Evolutionary conservation across 78 protist species (phyloP), one percentile per base, ranked within the genome.

Genomic region (Pelomyxa schiedti): DNA sequence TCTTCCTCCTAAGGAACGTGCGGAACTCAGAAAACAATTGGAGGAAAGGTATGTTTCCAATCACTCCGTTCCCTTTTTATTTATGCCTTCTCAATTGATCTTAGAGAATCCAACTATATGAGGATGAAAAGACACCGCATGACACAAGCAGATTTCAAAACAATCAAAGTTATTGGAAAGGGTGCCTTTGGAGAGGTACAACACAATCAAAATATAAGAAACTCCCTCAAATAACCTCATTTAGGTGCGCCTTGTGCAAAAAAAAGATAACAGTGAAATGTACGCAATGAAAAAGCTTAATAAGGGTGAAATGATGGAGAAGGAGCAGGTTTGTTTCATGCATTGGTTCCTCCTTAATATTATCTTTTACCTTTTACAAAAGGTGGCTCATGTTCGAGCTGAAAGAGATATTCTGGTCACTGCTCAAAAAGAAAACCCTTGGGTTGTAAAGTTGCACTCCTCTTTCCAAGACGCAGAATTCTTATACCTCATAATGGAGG

Each of bases 331-430:
- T 66, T 42, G 63, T 66, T 36, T 52, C n/a, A n/a, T n/a, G n/a
- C n/a, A 26, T 0, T 32, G 24, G 2, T 6, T 72, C 36, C n/a
- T n/a, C n/a, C n/a, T n/a, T n/a, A n/a, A n/a, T n/a, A 72, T 32
- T 24, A 24, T 24, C 29, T 28, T 72, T 47, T 9, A 24, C 26
- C 4, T 32, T 43, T 39, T 2, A 74, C 22, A 41, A 5, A 36
- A 84, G 88, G 82, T 83, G 8, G 76, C 75, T 16, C 89, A 85
- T 30, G 89, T 85, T 0, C 70, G 86, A 32, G 88, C 92, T 30
- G 98, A 95, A 83, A 85, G 94, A n/a, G 85, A 89, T 47, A 74
- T 92, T 22, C 71, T 93, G 29, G 89, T 89, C 67, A n/a, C n/a
- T n/a, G 86, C 72, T 24, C 74, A 52, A 28, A 39, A 80, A 36